Conservation (phyloP, 2,329 filamentous ascomycete species). For the Penicillium nordicum region DNA sequence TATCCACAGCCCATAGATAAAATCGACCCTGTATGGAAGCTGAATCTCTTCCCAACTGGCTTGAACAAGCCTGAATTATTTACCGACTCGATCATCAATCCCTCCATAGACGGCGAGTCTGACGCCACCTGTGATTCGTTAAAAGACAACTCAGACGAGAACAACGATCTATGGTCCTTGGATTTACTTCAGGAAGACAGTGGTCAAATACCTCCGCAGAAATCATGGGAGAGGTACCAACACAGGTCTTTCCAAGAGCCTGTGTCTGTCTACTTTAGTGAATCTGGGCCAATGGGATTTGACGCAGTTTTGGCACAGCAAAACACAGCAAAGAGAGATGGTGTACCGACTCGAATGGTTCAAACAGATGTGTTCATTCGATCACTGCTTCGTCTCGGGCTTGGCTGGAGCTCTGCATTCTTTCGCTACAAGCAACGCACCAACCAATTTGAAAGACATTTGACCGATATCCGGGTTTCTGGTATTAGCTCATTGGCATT, state of each 20-base stretch:
- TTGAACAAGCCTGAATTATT: slow-evolving; percentile 20
- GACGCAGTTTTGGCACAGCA: slow-evolving; percentile 37
- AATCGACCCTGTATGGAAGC: slow-evolving; percentile 28
- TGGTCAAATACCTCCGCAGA: slow-evolving; percentile 21
- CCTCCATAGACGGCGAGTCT: slow-evolving; percentile 19
- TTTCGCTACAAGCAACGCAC: slow-evolving; percentile 40
- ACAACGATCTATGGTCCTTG: slow-evolving; percentile 37
- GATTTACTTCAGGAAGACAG: slow-evolving; percentile 21
- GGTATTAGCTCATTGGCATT: slow-evolving; percentile 50
- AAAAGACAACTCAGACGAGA: slow-evolving; percentile 11
- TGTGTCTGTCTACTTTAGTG: slow-evolving; percentile 43
- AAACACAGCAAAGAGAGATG: slow-evolving; percentile 17
- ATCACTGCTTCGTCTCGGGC: slow-evolving; percentile 39
- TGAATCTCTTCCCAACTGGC: slow-evolving; percentile 33
- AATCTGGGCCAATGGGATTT: slow-evolving; percentile 40
- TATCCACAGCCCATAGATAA: slow-evolving; percentile 21
- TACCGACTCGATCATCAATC: slow-evolving; percentile 20
- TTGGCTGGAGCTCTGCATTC: slow-evolving; percentile 46
- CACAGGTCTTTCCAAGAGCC: slow-evolving; percentile 31
- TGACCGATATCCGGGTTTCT: slow-evolving; percentile 47
- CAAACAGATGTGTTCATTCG: slow-evolving; percentile 39
- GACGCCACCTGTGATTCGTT: slow-evolving; percentile 2
- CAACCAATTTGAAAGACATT: slow-evolving; percentile 38
- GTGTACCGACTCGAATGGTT: slow-evolving; percentile 31
- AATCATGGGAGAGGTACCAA: slow-evolving; percentile 44